phyloP scores from a whole-genome alignment of 495 filamentous ascomycete genomes.

The Haplographium delicatum region DNA sequence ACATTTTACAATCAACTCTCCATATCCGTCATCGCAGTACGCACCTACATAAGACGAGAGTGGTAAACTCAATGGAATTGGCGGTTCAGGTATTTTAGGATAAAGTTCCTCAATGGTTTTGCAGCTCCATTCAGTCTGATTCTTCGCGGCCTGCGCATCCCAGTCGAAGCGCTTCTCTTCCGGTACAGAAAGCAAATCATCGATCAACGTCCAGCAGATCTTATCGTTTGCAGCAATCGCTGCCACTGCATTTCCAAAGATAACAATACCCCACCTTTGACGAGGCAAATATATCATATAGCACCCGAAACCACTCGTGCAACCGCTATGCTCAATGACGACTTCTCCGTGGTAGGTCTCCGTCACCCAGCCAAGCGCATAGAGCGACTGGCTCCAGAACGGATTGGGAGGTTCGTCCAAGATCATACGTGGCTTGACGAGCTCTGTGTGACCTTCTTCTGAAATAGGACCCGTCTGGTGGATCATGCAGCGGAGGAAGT shows the following conservation, averaged over 20 bases:
- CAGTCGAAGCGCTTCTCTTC: conserved; percentile 27
- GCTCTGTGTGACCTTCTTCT: conserved; percentile 31
- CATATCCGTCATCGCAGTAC: conserved; percentile 38
- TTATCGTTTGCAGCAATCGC: conserved; percentile 25
- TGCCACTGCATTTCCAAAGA: conserved; percentile 39
- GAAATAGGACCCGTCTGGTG: conserved; percentile 29
- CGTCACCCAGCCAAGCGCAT: conserved; percentile 43
- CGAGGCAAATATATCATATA: conserved; percentile 41
- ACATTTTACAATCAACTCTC: conserved; percentile 27
- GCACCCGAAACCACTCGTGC: conserved; percentile 38
- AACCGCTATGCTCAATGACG: conserved; percentile 39
- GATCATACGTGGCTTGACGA: conserved; percentile 35
- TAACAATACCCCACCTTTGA: conserved; percentile 38
- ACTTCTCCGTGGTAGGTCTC: conserved; percentile 41
- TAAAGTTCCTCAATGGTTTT: conserved; percentile 28
- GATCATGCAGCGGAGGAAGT: conserved; percentile 38
- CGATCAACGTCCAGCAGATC: conserved; percentile 34
- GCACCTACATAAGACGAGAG: conserved; percentile 33
- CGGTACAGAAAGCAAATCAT: conserved; percentile 33
- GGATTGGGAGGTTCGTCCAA: conserved; percentile 12
- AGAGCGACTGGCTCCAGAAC: conserved; percentile 25
- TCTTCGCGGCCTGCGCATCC: conserved; percentile 18
- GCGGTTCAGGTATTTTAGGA: conserved; percentile 27
- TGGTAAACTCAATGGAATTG: conserved; percentile 27
- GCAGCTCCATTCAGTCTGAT: conserved; percentile 18